Percentiles rank a stretch among this genome's conserved stretches.
Conservation (phyloP, 768 basidiomycete species). For the Floccularia luteovirens region DNA sequence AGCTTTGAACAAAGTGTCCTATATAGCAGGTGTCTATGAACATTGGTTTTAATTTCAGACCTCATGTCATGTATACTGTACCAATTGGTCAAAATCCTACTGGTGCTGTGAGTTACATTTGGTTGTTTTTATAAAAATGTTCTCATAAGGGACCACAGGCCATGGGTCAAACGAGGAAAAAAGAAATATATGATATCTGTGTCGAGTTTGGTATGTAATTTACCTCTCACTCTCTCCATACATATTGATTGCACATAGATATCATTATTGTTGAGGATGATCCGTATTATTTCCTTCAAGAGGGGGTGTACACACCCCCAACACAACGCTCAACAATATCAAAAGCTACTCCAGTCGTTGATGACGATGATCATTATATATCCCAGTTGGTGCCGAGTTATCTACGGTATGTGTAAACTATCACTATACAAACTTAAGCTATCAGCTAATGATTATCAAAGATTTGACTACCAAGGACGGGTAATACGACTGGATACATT, state of each 20-base stretch:
- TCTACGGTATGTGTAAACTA: slow-evolving; percentile 40
- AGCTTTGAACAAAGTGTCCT: slow-evolving; percentile 3
- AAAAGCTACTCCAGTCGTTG: slow-evolving; percentile 5
- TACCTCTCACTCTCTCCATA: too few relatives aligned
- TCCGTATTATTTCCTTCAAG: slow-evolving; percentile 72
- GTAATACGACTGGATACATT: slow-evolving; percentile 81
- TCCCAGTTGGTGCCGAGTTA: slow-evolving; percentile 56
- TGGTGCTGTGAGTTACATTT: slow-evolving; percentile 45
- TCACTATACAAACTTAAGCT: not conserved
- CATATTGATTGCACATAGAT: slow-evolving; percentile 32
- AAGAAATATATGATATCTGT: slow-evolving; percentile 75
- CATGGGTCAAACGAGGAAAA: slow-evolving; percentile 56
- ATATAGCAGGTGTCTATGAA: not conserved
- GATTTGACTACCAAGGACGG: slow-evolving; percentile 71
- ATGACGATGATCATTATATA: slow-evolving; percentile 36
- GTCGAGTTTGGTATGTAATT: slow-evolving; percentile 59
- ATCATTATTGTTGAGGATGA: slow-evolving; percentile 81
- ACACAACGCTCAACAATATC: slow-evolving; percentile 15
- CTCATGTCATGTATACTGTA: slow-evolving; percentile 67
- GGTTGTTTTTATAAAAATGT: not conserved
- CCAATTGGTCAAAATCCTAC: slow-evolving; percentile 85
- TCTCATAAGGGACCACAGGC: slow-evolving; percentile 29
- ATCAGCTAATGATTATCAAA: slow-evolving; percentile 15
- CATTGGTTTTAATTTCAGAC: slow-evolving; percentile 26
- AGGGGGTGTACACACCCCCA: slow-evolving; percentile 45